phyloP scores from a whole-genome alignment of 169 alveolate species.

The Theileria parva region DNA sequence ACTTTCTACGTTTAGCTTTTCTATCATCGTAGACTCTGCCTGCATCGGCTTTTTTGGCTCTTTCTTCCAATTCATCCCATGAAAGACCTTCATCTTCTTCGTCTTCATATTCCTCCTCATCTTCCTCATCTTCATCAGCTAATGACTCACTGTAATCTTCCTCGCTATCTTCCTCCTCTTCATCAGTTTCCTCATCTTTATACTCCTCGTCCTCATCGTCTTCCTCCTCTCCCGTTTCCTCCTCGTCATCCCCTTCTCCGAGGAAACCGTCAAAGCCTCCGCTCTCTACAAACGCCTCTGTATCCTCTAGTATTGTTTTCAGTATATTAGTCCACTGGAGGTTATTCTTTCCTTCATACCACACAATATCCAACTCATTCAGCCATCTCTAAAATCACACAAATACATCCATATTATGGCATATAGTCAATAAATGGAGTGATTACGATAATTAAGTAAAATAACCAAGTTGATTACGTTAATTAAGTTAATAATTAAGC shows the following conservation, averaged over 20 bases:
- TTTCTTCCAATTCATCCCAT: slow-evolving; percentile 86
- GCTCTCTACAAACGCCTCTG: slow-evolving; percentile 82
- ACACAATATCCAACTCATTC: slow-evolving; percentile 85
- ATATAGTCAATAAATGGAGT: not conserved
- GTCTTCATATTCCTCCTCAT: slow-evolving; percentile 82
- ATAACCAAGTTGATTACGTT: too few relatives aligned
- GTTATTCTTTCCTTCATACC: slow-evolving; percentile 90
- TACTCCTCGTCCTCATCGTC: slow-evolving; percentile 76
- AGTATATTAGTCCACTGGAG: slow-evolving; percentile 87
- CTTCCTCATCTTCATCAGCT: slow-evolving; percentile 82
- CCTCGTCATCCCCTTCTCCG: slow-evolving; percentile 86
- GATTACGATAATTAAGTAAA: not conserved
- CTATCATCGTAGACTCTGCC: slow-evolving; percentile 39
- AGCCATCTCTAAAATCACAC: slow-evolving; percentile 77
- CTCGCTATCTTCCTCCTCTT: slow-evolving; percentile 72
- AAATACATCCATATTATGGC: not conserved
- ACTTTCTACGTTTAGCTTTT: slow-evolving; percentile 23
- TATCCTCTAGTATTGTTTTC: slow-evolving; percentile 81
- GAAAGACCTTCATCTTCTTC: slow-evolving; percentile 85
- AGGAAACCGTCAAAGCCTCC: slow-evolving; percentile 85
- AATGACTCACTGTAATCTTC: slow-evolving; percentile 71
- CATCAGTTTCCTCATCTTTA: slow-evolving; percentile 66
- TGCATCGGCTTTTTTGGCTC: slow-evolving; percentile 66
- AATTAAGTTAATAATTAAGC: too few relatives aligned
- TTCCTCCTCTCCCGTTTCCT: slow-evolving; percentile 79